Evolutionary conservation across 352 stramenopile species (phyloP).

Genomic region (Globisporangium emineosum): DNA sequence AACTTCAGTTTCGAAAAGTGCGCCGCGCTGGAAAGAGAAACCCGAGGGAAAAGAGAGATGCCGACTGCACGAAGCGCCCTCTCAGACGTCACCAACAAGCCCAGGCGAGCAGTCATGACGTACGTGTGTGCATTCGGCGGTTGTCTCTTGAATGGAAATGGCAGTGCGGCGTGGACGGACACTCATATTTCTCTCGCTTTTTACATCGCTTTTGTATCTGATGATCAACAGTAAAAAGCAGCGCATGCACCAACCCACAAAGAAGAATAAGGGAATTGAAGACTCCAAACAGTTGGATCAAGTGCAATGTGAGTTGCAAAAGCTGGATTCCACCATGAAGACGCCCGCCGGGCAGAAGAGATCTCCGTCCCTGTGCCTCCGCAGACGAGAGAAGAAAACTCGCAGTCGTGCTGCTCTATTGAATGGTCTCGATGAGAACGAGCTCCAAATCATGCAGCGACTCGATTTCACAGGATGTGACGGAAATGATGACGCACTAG

Average conservation of each 20-base stretch:
- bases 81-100: constrained; percentile 12
- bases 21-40: neutral
- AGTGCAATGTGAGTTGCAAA: neutral
- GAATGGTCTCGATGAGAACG: neutral
- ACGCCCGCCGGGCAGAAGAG: neutral
- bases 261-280: neutral
- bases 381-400: constrained; percentile 11
- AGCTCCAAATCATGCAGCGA: constrained; percentile 11
- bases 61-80: neutral
- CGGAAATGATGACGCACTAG: neutral
- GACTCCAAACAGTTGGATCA: neutral
- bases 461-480: constrained; percentile 16
- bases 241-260: neutral
- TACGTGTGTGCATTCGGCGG: neutral
- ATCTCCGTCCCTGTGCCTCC: neutral
- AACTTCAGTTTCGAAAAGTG: constrained; percentile 4
- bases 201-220: neutral
- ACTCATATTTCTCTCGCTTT: neutral
- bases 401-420: constrained; percentile 1
- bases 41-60: neutral
- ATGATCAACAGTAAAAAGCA: neutral
- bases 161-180: neutral
- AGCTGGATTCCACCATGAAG: neutral
- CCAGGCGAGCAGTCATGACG: neutral
- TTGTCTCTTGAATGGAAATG: no score